A percentile compares a stretch with the other conserved stretches of the same genome.
Conservation (phyloP, 148 eudicot genomes). For the Silene latifolia region DNA sequence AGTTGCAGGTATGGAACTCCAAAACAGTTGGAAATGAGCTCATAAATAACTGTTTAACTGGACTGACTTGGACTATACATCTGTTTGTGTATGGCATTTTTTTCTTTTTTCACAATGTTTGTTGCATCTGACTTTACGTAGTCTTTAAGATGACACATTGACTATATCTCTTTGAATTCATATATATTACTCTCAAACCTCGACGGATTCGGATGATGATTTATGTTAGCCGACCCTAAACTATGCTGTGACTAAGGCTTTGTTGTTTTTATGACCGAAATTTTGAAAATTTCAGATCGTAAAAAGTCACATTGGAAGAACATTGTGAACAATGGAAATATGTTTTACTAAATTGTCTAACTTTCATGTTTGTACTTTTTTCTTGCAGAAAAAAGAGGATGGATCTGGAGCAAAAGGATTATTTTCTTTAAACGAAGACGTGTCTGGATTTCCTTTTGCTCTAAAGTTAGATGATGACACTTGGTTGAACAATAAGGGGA, state of each 20-base stretch:
- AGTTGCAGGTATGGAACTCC: slow-evolving; percentile 57
- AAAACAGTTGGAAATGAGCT: not conserved
- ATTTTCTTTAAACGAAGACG: slow-evolving; percentile 51
- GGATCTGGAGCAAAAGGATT: slow-evolving; percentile 50
- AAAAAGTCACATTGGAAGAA: too few species aligned
- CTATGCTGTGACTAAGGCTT: too few species aligned
- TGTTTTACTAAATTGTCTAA: not conserved
- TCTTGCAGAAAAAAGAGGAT: slow-evolving; percentile 60
- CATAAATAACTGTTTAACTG: not conserved
- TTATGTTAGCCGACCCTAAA: too few species aligned
- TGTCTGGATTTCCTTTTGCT: slow-evolving; percentile 64
- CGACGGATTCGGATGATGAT: too few species aligned
- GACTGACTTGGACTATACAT: not conserved
- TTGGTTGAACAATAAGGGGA: slow-evolving; percentile 78
- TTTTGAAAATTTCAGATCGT: too few species aligned
- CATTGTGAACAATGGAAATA: not conserved
- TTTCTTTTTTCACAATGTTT: too few species aligned
- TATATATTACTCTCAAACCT: too few species aligned
- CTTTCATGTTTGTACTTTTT: not conserved
- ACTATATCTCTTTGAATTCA: too few species aligned
- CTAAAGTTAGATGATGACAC: slow-evolving; percentile 64
- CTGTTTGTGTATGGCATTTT: not conserved
- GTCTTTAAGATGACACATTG: too few species aligned
- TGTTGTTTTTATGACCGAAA: too few species aligned
- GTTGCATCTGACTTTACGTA: too few species aligned